Evolutionary conservation across 345 rosid genomes (phyloP).

Genomic region (Dipteronia dyeriana): DNA sequence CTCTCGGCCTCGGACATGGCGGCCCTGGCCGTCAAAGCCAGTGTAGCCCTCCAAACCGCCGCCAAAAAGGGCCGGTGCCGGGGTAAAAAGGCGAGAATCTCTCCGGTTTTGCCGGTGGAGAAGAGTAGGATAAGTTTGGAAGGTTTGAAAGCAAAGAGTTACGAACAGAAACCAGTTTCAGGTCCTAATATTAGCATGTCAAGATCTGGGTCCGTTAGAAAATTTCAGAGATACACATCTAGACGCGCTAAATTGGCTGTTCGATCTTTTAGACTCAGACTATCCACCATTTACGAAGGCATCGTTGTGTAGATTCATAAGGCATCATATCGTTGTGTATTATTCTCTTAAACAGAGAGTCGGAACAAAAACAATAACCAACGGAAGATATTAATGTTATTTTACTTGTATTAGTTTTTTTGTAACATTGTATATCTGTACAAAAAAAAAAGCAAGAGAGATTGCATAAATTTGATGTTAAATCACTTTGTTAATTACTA

Average conservation of each 20-base stretch:
- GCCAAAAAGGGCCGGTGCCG: constrained; percentile 28
- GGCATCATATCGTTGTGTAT: no score
- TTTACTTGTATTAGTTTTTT: not conserved
- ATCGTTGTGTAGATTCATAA: constrained; percentile 39
- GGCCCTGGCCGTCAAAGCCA: constrained; percentile 88
- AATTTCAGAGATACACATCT: constrained; percentile 55
- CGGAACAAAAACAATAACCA: not conserved
- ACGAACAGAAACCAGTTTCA: not conserved
- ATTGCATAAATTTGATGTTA: not conserved
- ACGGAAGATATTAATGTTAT: not conserved
- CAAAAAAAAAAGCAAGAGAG: not conserved
- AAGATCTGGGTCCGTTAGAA: constrained; percentile 64
- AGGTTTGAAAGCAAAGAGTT: not conserved
- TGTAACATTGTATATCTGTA: not conserved
- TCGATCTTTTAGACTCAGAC: constrained; percentile 67
- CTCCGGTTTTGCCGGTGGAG: constrained; percentile 44
- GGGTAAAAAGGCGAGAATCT: constrained; percentile 50
- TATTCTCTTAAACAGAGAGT: not conserved
- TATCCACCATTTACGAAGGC: constrained; percentile 81
- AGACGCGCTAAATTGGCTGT: constrained; percentile 71
- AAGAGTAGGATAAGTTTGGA: constrained; percentile 2
- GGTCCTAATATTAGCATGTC: constrained; percentile 24
- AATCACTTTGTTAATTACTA: not conserved
- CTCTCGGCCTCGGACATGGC: constrained; percentile 87
- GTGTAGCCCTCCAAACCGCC: constrained; percentile 62